phyloP scores from a whole-genome alignment of 306 rosid species.

The Quercus aquifolioides region DNA sequence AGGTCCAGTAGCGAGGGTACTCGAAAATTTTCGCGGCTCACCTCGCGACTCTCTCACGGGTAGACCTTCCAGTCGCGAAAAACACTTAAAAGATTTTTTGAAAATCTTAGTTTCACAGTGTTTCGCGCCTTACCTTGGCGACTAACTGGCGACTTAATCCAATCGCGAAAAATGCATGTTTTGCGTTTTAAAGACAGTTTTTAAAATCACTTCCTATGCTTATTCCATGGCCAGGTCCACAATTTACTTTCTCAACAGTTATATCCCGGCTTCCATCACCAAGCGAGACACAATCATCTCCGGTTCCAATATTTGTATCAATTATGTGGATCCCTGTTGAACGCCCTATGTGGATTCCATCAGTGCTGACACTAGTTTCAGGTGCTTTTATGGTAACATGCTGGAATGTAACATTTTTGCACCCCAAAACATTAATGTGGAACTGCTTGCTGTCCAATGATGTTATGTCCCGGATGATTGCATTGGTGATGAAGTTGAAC shows the following conservation, averaged over 20 bases:
- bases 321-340: conserved; percentile 32
- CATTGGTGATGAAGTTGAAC: conserved; percentile 31
- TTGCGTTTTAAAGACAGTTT: no score
- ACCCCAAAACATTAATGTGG: conserved; percentile 34
- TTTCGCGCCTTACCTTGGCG: no score
- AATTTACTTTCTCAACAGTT: conserved; percentile 9
- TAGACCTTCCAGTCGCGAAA: no score
- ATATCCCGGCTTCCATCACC: conserved; percentile 40
- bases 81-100: no score
- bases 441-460: conserved; percentile 38
- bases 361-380: conserved; percentile 29
- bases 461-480: conserved; percentile 19
- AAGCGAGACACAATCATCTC: conserved; percentile 56
- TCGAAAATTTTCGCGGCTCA: no score
- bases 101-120: no score
- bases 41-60: no score
- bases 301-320: conserved; percentile 26
- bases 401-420: conserved; percentile 31
- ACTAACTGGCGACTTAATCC: no score
- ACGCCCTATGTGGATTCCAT: conserved; percentile 51
- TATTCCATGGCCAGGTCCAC: conserved; percentile 59
- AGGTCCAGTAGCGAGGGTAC: no score
- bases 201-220: conserved; percentile 48
- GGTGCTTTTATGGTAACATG: conserved; percentile 30
- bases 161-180: no score